phyloP scores from a whole-genome alignment of 331 rosid species.

The Dryas integrifolia region DNA sequence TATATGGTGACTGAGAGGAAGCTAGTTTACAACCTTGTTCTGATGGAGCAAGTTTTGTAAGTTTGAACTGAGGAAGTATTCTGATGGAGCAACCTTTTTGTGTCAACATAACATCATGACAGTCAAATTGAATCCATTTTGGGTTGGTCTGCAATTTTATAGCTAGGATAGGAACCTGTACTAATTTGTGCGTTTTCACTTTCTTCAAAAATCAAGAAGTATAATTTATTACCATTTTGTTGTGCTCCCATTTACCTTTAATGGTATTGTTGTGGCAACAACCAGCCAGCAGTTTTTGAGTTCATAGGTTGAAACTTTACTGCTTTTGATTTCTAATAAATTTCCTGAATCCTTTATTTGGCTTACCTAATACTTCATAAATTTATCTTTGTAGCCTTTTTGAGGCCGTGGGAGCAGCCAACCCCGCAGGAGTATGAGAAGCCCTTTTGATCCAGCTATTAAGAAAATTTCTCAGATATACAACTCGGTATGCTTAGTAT shows the following conservation, averaged over 20 bases:
- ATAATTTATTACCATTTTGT: neutral
- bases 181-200: neutral
- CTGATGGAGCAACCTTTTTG: too few relatives aligned
- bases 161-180: neutral
- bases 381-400: slow-evolving; percentile 50
- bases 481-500: slow-evolving; percentile 42
- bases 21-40: neutral
- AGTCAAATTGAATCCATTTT: too few relatives aligned
- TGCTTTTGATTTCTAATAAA: neutral
- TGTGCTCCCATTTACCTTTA: neutral
- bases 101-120: too few relatives aligned
- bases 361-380: slow-evolving; percentile 10
- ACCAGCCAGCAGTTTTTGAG: neutral
- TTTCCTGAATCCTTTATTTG: neutral
- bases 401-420: slow-evolving; percentile 78
- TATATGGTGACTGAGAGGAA: neutral
- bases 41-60: neutral
- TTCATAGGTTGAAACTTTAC: neutral
- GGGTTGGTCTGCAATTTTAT: neutral
- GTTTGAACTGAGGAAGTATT: too few relatives aligned
- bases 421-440: slow-evolving; percentile 73
- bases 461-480: slow-evolving; percentile 25
- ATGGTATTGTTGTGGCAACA: neutral
- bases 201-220: neutral
- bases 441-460: slow-evolving; percentile 52